Percentiles rank a stretch among this genome's conserved stretches.
Evolutionary conservation across 305 asterid species (phyloP).

Genomic region (Fraxinus ornus): DNA sequence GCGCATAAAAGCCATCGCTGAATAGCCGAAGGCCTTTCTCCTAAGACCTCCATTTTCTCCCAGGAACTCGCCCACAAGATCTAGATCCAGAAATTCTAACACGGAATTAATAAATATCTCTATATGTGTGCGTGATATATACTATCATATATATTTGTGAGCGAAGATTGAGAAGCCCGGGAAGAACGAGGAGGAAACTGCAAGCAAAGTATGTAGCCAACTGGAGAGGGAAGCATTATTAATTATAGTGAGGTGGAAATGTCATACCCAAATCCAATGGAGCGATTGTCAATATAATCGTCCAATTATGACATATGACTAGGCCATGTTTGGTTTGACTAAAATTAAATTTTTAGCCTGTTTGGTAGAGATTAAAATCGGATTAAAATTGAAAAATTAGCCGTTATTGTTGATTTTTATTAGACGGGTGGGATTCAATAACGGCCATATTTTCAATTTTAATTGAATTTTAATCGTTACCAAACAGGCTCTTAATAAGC

Average conservation of each 20-base stretch:
- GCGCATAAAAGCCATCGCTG: conserved; percentile 31
- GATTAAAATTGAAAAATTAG: too few species aligned
- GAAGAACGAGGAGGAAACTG: conserved; percentile 5
- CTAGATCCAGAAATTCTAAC: conserved; percentile 3
- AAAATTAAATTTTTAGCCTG: not conserved
- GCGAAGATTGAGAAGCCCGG: not conserved
- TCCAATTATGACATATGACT: not conserved
- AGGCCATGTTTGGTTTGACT: not conserved
- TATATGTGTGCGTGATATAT: not conserved
- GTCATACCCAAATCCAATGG: not conserved
- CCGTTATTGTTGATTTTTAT: too few species aligned
- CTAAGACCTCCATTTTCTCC: conserved; percentile 43
- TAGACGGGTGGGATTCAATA: too few species aligned
- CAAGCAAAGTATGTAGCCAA: not conserved
- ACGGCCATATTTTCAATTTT: too few species aligned
- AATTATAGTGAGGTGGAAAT: not conserved
- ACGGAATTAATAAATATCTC: not conserved
- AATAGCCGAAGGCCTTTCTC: conserved; percentile 30
- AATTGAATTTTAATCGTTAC: too few species aligned
- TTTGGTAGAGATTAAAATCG: too few species aligned
- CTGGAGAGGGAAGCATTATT: not conserved
- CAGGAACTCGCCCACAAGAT: conserved; percentile 3
- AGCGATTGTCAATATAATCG: not conserved
- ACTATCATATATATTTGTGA: not conserved
- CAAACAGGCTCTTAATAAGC: too few species aligned